A percentile compares a stretch with the other conserved stretches of the same genome.
Conservation (phyloP, 2,329 filamentous ascomycete species). For the Trichoderma atrobrunneum region DNA sequence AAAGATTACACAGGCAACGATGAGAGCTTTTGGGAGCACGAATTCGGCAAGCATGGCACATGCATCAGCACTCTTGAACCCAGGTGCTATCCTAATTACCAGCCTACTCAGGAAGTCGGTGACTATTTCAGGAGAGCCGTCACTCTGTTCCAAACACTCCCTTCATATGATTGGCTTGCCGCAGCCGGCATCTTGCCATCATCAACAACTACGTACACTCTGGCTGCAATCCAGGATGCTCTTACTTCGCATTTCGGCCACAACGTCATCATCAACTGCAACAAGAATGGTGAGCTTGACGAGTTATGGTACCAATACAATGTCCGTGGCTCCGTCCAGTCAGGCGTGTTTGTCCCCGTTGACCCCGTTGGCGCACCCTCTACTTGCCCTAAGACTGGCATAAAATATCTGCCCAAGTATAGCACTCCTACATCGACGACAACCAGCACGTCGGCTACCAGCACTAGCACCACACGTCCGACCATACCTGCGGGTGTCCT, state of each 20-base stretch:
- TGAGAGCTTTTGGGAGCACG: slow-evolving; percentile 68
- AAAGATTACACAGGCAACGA: slow-evolving; percentile 64
- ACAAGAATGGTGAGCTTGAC: slow-evolving; percentile 40
- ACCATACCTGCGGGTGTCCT: neutral
- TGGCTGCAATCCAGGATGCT: slow-evolving; percentile 55
- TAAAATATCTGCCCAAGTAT: slow-evolving; percentile 53
- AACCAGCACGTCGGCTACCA: neutral
- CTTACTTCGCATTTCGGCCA: slow-evolving; percentile 53
- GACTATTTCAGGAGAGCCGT: slow-evolving; percentile 68
- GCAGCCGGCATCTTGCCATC: slow-evolving; percentile 59
- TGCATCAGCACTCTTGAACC: slow-evolving; percentile 69
- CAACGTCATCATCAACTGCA: slow-evolving; percentile 57
- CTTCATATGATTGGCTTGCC: slow-evolving; percentile 61
- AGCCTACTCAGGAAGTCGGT: slow-evolving; percentile 60
- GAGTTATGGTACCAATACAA: slow-evolving; percentile 65
- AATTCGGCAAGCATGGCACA: slow-evolving; percentile 70
- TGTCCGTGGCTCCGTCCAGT: slow-evolving; percentile 54
- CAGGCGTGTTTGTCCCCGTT: slow-evolving; percentile 57
- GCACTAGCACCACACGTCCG: neutral
- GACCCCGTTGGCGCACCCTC: slow-evolving; percentile 55
- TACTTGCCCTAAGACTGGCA: slow-evolving; percentile 58
- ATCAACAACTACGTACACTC: slow-evolving; percentile 54
- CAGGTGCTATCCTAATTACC: slow-evolving; percentile 61
- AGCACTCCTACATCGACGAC: neutral
- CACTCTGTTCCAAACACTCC: slow-evolving; percentile 61